Conservation (phyloP, 306 rosid species). For the Glycine soja region DNA sequence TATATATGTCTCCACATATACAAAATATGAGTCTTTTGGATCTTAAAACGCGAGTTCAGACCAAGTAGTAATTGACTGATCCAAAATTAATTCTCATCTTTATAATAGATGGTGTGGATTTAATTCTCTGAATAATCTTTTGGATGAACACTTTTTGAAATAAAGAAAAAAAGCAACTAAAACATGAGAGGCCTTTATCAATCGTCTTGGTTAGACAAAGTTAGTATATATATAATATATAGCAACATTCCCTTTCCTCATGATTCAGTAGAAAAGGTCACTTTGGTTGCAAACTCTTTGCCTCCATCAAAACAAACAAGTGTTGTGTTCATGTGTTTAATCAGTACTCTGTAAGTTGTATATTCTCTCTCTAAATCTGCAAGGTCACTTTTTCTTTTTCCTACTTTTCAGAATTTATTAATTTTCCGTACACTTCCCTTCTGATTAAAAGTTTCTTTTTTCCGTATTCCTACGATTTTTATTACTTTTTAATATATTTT, state of each 20-base stretch:
- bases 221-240: too few relatives aligned
- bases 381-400: conserved; percentile 10
- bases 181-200: background rate
- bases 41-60: too few relatives aligned
- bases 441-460: background rate
- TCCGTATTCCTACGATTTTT: background rate
- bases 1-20: background rate
- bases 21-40: background rate
- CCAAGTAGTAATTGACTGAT: too few relatives aligned
- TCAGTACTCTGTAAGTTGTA: background rate
- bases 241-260: conserved; percentile 37
- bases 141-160: too few relatives aligned
- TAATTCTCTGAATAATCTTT: too few relatives aligned
- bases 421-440: background rate
- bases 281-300: conserved; percentile 4
- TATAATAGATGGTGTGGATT: too few relatives aligned
- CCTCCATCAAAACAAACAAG: conserved; percentile 6
- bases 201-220: conserved; percentile 13
- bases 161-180: background rate
- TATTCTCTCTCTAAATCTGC: conserved; percentile 38
- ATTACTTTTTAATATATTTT: background rate
- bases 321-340: background rate
- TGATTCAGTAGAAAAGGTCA: conserved; percentile 18
- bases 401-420: conserved; percentile 1
- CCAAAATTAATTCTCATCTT: too few relatives aligned